These are phyloP conservation scores for Calonectria multiphialidica DNA, from an alignment of 2,329 filamentous ascomycete genomes.

Conservation along the genomic window DNA sequence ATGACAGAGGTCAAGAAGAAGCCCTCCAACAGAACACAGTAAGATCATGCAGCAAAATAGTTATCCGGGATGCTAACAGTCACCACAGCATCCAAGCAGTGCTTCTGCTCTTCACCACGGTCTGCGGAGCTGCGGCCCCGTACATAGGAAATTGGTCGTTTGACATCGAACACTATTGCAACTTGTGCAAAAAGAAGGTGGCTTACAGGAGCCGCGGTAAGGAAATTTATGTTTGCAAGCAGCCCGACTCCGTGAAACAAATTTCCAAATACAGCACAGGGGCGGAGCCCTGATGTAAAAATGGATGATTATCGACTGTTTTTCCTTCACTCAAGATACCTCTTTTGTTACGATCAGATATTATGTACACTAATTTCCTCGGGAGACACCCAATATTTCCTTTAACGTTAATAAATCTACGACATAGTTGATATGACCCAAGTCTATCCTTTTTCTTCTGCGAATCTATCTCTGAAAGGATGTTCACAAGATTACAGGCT, in stretches of 20 bases:
- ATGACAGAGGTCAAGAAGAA: constrained; percentile 23
- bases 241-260: constrained; percentile 4
- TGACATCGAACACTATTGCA: constrained; percentile 24
- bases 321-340: background rate
- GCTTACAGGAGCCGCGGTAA: constrained; percentile 21
- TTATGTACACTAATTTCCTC: background rate
- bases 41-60: background rate
- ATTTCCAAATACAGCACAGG: constrained; percentile 11
- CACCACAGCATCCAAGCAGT: constrained; percentile 15
- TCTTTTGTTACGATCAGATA: background rate
- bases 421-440: background rate
- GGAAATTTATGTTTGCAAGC: constrained; percentile 24
- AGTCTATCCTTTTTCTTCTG: background rate
- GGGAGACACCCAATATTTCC: background rate
- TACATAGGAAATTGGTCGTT: constrained; percentile 20
- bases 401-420: background rate
- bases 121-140: constrained; percentile 10
- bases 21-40: constrained; percentile 28
- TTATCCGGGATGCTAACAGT: background rate
- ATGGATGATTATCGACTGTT: background rate
- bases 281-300: background rate
- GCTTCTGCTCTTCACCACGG: constrained; percentile 11
- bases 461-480: background rate
- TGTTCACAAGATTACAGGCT: background rate
- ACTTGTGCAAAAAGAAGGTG: constrained; percentile 15